These are phyloP conservation scores for Scheffersomyces insectosa DNA, from an alignment of 1,139 yeast genomes.

Conservation along the genomic window DNA sequence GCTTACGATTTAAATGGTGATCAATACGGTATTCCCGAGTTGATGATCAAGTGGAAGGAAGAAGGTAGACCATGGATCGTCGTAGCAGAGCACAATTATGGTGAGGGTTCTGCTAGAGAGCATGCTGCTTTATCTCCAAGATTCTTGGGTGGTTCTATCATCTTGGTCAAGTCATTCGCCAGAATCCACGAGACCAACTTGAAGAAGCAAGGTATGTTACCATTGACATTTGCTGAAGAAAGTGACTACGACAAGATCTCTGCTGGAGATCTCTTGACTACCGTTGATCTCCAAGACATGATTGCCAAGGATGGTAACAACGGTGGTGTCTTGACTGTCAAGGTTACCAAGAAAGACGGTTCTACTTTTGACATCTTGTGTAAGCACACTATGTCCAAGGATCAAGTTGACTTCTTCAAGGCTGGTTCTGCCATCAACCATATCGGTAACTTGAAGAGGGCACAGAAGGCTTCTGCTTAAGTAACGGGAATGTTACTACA, in stretches of 20 bases:
- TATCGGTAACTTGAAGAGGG: constrained; percentile 68
- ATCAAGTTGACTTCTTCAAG: constrained; percentile 92
- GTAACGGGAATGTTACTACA: too few relatives aligned
- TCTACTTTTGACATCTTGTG: constrained; percentile 67
- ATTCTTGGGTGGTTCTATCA: constrained; percentile 86
- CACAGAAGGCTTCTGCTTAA: constrained; percentile 8
- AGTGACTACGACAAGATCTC: constrained; percentile 79
- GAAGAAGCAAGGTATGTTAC: constrained; percentile 87
- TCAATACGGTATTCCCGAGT: constrained; percentile 82
- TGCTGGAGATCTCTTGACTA: constrained; percentile 77
- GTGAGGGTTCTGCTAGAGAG: constrained; percentile 99
- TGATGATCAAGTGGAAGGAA: constrained; percentile 93
- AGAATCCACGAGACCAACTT: constrained; percentile 70
- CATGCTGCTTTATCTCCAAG: constrained; percentile 97
- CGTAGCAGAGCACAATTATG: constrained; percentile 96
- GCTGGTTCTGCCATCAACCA: constrained; percentile 96
- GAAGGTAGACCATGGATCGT: constrained; percentile 89
- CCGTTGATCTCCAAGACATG: constrained; percentile 77
- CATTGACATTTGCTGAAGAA: constrained; percentile 87
- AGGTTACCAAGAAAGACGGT: constrained; percentile 77
- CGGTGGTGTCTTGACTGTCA: constrained; percentile 74
- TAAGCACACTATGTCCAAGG: constrained; percentile 95
- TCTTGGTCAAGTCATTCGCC: constrained; percentile 93
- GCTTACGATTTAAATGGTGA: constrained; percentile 87
- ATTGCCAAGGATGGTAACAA: constrained; percentile 79